Evolutionary conservation across 2,329 filamentous ascomycete species (phyloP).

Genomic region (Aspergillus sergii): DNA sequence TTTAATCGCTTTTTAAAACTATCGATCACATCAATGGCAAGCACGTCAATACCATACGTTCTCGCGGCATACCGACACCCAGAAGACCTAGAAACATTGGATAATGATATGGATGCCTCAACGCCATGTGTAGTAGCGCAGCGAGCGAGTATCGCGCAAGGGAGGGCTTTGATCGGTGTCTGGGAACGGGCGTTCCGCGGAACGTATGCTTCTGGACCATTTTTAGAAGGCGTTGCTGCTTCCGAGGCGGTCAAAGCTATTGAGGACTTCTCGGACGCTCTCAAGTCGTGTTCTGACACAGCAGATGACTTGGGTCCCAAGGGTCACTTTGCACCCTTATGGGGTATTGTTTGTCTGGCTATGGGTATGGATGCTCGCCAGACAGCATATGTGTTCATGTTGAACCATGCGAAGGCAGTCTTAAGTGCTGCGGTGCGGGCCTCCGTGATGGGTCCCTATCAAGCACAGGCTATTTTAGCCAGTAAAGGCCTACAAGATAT

Average conservation of each 20-base stretch:
- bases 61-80: conserved; percentile 58
- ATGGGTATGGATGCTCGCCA: conserved; percentile 56
- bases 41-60: conserved; percentile 63
- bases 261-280: conserved; percentile 39
- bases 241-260: conserved; percentile 32
- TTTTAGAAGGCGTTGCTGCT: conserved; percentile 18
- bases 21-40: conserved; percentile 60
- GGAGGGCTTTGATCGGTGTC: conserved; percentile 59
- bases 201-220: conserved; percentile 29
- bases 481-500: conserved; percentile 54
- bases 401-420: conserved; percentile 66
- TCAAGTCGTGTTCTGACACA: conserved; percentile 38
- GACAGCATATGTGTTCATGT: conserved; percentile 62
- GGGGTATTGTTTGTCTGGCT: conserved; percentile 58
- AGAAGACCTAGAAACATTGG: conserved; percentile 52
- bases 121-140: conserved; percentile 65
- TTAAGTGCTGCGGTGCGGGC: conserved; percentile 65
- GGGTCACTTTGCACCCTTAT: conserved; percentile 64
- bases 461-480: conserved; percentile 62
- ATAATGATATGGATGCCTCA: conserved; percentile 66
- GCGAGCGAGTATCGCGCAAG: conserved; percentile 63
- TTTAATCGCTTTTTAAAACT: conserved; percentile 61
- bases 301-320: conserved; percentile 40
- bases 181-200: conserved; percentile 60
- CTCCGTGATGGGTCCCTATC: conserved; percentile 67